phyloP scores from a whole-genome alignment of 495 filamentous ascomycete genomes.

The Penicillium desertorum region DNA sequence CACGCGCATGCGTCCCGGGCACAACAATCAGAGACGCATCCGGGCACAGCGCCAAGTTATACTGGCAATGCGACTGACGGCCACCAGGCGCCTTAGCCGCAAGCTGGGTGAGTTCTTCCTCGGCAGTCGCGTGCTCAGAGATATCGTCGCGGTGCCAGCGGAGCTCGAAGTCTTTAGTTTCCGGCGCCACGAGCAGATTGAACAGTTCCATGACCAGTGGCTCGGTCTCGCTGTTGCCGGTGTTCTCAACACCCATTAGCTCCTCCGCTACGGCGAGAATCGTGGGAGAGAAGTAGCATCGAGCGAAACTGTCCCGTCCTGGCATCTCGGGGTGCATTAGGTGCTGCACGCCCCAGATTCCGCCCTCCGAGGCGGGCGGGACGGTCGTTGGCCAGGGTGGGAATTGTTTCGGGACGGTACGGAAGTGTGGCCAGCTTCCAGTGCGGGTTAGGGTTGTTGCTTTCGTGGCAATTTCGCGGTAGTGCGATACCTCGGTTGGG shows the following conservation, averaged over 20 bases:
- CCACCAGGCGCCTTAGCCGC: constrained; percentile 43
- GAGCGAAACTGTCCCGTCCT: constrained; percentile 53
- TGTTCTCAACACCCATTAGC: constrained; percentile 47
- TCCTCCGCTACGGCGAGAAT: constrained; percentile 58
- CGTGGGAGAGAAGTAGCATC: constrained; percentile 62
- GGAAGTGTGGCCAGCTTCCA: constrained; percentile 73
- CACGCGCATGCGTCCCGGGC: constrained; percentile 66
- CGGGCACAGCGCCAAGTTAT: constrained; percentile 70
- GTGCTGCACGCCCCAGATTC: constrained; percentile 87
- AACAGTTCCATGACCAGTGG: constrained; percentile 76
- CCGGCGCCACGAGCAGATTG: constrained; percentile 72
- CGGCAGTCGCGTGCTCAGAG: constrained; percentile 50
- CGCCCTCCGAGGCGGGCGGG: constrained; percentile 50
- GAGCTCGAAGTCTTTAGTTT: constrained; percentile 60
- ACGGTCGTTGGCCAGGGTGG: constrained; percentile 66
- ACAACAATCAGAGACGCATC: constrained; percentile 68
- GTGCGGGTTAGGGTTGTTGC: constrained; percentile 56
- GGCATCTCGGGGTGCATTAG: constrained; percentile 69
- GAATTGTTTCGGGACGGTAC: constrained; percentile 83
- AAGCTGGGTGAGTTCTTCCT: constrained; percentile 55
- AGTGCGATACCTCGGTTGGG: constrained; percentile 45
- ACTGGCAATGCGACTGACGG: constrained; percentile 67
- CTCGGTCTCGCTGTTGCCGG: constrained; percentile 28
- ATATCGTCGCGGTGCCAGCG: constrained; percentile 82
- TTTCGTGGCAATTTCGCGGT: constrained; percentile 54